A percentile compares a stretch with the other conserved stretches of the same genome.
Evolutionary conservation across 805 yeast species (phyloP).

Genomic region (Candida fluviatilis): DNA sequence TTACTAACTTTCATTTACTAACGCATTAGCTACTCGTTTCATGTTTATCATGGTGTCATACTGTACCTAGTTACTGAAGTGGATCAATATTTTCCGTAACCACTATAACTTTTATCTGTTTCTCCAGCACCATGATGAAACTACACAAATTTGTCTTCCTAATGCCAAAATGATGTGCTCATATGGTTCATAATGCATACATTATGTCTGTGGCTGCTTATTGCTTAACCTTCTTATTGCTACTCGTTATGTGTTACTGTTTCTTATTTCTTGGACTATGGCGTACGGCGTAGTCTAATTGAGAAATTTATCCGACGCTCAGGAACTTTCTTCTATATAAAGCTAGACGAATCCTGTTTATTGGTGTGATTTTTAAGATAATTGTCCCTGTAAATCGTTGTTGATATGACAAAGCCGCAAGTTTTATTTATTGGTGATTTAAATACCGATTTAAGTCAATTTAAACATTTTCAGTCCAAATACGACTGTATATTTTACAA

Average conservation of each 20-base stretch:
- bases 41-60: too few relatives aligned
- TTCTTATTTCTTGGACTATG: background rate
- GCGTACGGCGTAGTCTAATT: background rate
- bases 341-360: background rate
- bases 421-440: conserved; percentile 51
- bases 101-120: too few relatives aligned
- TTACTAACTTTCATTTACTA: too few relatives aligned
- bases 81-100: too few relatives aligned
- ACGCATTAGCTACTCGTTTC: too few relatives aligned
- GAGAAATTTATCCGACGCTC: conserved; percentile 1
- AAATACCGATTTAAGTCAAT: conserved; percentile 45
- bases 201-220: too few relatives aligned
- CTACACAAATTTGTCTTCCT: too few relatives aligned
- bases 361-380: background rate
- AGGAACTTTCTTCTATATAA: background rate
- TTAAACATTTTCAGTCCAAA: conserved; percentile 31
- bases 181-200: too few relatives aligned
- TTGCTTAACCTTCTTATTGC: background rate
- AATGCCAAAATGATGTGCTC: too few relatives aligned
- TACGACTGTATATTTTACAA: conserved; percentile 38
- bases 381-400: too few relatives aligned
- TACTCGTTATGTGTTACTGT: background rate
- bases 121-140: too few relatives aligned
- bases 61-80: too few relatives aligned
- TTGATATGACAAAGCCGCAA: conserved; percentile 23